Evolutionary conservation across 257 asterid genomes (phyloP).

Genomic region (Solanum lycopersicoides): DNA sequence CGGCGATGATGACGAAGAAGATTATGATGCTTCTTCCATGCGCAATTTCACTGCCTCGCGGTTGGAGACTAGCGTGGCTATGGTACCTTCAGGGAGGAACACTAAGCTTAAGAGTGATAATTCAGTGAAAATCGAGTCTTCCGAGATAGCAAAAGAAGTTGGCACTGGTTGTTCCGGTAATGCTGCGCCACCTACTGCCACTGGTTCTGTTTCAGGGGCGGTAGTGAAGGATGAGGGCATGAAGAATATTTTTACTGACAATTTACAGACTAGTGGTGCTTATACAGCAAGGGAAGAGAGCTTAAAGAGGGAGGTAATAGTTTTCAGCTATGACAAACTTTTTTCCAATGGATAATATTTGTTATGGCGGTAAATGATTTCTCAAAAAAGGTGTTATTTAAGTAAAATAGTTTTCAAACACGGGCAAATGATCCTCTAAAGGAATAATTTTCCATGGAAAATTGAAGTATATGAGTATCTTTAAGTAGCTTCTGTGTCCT

Average conservation of each 20-base stretch:
- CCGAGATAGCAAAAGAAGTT: constrained; percentile 45
- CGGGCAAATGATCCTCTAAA: background rate
- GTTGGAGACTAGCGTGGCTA: constrained; percentile 40
- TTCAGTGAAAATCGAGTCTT: constrained; percentile 56
- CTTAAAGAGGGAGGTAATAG: constrained; percentile 77
- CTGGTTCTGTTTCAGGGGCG: constrained; percentile 41
- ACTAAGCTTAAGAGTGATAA: constrained; percentile 63
- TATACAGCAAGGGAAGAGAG: constrained; percentile 92
- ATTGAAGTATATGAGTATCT: background rate
- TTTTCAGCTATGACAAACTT: background rate
- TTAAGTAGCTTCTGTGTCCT: background rate
- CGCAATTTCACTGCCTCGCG: constrained; percentile 83
- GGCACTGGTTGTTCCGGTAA: constrained; percentile 17
- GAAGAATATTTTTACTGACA: constrained; percentile 69
- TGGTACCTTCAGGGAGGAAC: constrained; percentile 34
- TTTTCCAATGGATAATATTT: background rate
- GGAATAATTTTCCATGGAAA: background rate
- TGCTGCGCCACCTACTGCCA: constrained; percentile 29
- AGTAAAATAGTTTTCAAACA: background rate
- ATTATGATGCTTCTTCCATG: constrained; percentile 73
- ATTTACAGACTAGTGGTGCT: constrained; percentile 89
- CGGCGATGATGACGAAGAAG: constrained; percentile 71
- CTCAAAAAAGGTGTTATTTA: background rate
- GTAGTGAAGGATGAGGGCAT: constrained; percentile 65
- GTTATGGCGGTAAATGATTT: background rate